Evolutionary conservation across 805 yeast species (phyloP).

Genomic region (Candida corydali): DNA sequence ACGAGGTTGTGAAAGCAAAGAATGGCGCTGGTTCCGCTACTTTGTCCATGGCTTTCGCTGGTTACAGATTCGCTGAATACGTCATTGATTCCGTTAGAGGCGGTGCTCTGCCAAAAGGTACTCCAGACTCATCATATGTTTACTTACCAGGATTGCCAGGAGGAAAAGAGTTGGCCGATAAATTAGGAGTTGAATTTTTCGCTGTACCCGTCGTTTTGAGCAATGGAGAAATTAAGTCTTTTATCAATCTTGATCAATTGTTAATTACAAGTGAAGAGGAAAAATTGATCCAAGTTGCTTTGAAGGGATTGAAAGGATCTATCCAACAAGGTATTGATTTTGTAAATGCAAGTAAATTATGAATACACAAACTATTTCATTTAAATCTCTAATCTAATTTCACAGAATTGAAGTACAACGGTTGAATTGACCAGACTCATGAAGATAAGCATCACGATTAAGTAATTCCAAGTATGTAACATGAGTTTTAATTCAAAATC

Average conservation of each 20-base stretch:
- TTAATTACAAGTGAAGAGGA: conserved; percentile 27
- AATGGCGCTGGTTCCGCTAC: conserved; percentile 95
- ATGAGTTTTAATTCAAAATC: no score
- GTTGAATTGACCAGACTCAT: no score
- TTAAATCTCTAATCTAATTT: no score
- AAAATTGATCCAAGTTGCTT: conserved; percentile 32
- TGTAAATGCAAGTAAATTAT: conserved; percentile 36
- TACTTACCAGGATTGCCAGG: conserved; percentile 52
- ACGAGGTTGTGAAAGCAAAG: conserved; percentile 93
- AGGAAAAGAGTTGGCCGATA: conserved; percentile 40
- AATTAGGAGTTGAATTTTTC: conserved; percentile 39
- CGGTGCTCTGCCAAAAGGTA: conserved; percentile 10
- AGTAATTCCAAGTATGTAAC: no score
- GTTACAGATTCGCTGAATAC: conserved; percentile 69
- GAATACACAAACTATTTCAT: conserved; percentile 5
- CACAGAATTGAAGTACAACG: no score
- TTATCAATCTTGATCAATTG: conserved; percentile 27
- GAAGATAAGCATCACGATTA: no score
- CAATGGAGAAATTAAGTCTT: conserved; percentile 33
- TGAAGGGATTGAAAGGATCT: conserved; percentile 35
- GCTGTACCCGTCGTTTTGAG: conserved; percentile 44
- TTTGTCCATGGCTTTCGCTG: conserved; percentile 93
- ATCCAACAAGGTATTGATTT: conserved; percentile 38
- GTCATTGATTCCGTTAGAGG: conserved; percentile 31
- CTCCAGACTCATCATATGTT: conserved; percentile 47